Base-by-base conservation (phyloP, 148 eudicot genomes). In the Drosera capensis region DNA sequence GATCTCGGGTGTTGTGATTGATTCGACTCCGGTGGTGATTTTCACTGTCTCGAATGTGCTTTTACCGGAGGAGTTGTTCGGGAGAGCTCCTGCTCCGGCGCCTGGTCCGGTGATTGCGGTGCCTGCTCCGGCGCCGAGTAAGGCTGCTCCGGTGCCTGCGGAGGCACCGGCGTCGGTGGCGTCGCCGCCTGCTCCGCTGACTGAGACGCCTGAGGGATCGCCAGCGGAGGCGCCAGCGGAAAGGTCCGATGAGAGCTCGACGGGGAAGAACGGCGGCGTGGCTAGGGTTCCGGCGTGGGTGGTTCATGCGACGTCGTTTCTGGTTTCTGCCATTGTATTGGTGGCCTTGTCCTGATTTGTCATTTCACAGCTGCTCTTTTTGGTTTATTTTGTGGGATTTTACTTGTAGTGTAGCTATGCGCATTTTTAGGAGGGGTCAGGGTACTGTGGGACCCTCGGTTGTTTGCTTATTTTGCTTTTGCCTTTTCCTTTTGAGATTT, bases 21-120 rank as follows among this genome's bases (percentile, higher is more conserved):
- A 68, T 37, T 40, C 58, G 0, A 46, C 73, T 41, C 73, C 73
- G 0, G 65, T 64, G 0, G 73, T 26, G 14, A 66, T 86, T 24
- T 76, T 59, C 70, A 73, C 68, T 23, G 82, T 86, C 14, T 94
- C 82, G 20, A 70, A 22, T 15, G 60, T 86, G 14, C 77, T 82
- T 8, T 57, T 79, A 0, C 88, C 94, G 5, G 48, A 35, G 0
- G 82, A 62, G 52, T 44, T 79, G 13, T 79, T 75, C 48, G 73
- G 73, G 0, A 23, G 30, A 7, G 38, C 80, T 16, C 74, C 74
- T 2, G 25, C 84, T 0, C 81, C 86, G 5, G 68, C 68, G 0
- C 76, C 79, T 1, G 70, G 75, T 3, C 68, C 72, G 1, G 46
- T 82, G 13, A 79, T 86, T 6, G 43, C 57, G 0, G 52, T 60